Evolutionary conservation across 768 basidiomycete species (phyloP), one percentile per base, ranked within the genome.

Genomic region (Panus rudis): DNA sequence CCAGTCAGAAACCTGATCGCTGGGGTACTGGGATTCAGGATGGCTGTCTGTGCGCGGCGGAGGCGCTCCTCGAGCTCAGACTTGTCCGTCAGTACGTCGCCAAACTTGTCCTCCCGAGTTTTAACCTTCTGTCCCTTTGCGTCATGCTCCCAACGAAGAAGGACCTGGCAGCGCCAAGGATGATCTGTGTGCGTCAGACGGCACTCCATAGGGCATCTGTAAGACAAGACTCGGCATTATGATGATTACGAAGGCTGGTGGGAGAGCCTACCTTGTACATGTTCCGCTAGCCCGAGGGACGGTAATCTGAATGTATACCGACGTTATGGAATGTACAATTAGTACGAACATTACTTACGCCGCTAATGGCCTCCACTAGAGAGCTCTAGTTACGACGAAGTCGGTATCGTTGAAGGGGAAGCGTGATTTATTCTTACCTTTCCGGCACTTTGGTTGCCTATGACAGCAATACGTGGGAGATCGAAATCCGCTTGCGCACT

Each of bases 1-100:
- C 48, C 53, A 30, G 37, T 28, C 27, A 35, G 37, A 17, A 50
- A 46, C 26, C 20, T 40, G 12, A 34, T 37, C 19, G 40, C 37
- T 22, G 45, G 39, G 7, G 67, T 35, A 19, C 65, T 60, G 0
- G 74, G 75, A 38, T 70, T 68, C 7, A 83, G 63, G 23, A 79
- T 66, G 0, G 79, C 79, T 0, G 72, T 68, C 52, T 82, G 80
- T 0, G 80, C 79, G 2, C 79, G 66, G 23, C 77, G 70, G 10
- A 83, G 63, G 59, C 66, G 69, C 7, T 72, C 52, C 41, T 81
- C 80, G 2, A 83, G 70, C 0, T 61, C 51, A 2, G 27, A 23
- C 25, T 64, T 72, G 35, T 77, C 55, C 3, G 56, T 58, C 19
- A 79, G 58, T 1, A 52, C 16, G 0, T 57, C 52, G 0, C 76